Evolutionary conservation across 345 rosid genomes (phyloP).

Genomic region (Cardamine chenopodiifolia): DNA sequence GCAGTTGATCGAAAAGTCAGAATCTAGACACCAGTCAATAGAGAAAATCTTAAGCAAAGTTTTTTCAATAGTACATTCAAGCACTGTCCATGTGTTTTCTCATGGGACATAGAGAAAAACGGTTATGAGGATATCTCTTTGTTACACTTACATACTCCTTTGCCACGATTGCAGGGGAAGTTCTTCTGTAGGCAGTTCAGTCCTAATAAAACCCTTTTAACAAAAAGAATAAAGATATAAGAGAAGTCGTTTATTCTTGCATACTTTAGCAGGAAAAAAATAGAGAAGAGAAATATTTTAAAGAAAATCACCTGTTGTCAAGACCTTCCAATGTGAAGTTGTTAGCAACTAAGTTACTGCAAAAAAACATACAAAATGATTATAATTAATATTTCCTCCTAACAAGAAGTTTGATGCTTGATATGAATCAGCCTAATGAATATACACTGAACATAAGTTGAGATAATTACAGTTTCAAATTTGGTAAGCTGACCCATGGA

Average conservation of each 20-base stretch:
- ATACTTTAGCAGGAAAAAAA: background rate
- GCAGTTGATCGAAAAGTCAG: slow-evolving; percentile 54
- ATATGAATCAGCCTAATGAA: slow-evolving; percentile 16
- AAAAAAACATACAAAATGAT: slow-evolving; percentile 29
- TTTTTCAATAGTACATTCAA: background rate
- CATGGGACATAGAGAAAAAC: background rate
- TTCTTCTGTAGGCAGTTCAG: slow-evolving; percentile 62
- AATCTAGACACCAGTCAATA: slow-evolving; percentile 44
- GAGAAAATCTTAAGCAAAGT: background rate
- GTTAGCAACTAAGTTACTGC: slow-evolving; percentile 79
- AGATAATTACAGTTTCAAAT: slow-evolving; percentile 56
- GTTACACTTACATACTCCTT: slow-evolving; percentile 57
- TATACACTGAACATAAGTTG: background rate
- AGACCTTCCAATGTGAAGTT: slow-evolving; percentile 55
- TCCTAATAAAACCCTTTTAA: slow-evolving; percentile 49
- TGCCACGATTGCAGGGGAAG: slow-evolving; percentile 60
- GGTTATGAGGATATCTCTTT: background rate
- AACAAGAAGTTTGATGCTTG: slow-evolving; percentile 11
- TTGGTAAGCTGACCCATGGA: slow-evolving; percentile 56
- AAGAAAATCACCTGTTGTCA: slow-evolving; percentile 50
- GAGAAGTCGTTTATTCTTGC: background rate
- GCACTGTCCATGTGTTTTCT: background rate
- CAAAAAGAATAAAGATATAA: background rate
- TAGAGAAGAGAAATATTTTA: background rate
- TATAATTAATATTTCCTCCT: background rate